These are phyloP conservation scores for Fusarium coicis DNA, from an alignment of 2,329 filamentous ascomycete genomes.

Conservation along the genomic window DNA sequence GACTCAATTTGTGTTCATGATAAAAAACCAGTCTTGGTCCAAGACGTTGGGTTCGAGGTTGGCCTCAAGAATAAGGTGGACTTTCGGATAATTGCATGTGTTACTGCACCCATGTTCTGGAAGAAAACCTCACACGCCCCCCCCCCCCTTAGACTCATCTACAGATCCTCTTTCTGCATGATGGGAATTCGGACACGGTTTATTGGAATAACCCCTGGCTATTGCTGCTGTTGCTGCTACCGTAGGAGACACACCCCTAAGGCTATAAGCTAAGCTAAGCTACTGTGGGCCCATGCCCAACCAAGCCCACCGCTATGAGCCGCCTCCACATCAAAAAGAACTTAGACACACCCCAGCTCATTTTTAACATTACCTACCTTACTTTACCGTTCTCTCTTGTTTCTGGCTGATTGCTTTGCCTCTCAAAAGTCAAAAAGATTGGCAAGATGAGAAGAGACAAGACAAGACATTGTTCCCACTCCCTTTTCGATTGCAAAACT, in stretches of 20 bases:
- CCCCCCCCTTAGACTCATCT: not conserved
- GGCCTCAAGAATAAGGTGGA: constrained; percentile 28
- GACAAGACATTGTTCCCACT: constrained; percentile 28
- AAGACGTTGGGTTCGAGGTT: constrained; percentile 6
- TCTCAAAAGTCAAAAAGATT: constrained; percentile 20
- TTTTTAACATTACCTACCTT: not conserved
- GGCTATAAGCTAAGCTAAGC: constrained; percentile 22
- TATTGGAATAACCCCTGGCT: constrained; percentile 38
- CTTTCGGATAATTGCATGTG: constrained; percentile 28
- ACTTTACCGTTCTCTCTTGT: not conserved
- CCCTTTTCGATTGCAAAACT: constrained; percentile 38
- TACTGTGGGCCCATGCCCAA: constrained; percentile 8
- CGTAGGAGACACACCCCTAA: constrained; percentile 14
- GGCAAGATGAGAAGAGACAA: not conserved
- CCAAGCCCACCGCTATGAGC: constrained; percentile 14
- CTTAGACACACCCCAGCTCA: constrained; percentile 15
- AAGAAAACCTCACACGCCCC: constrained; percentile 21
- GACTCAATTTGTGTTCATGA: constrained; percentile 17
- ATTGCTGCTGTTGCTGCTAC: not conserved
- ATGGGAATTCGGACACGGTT: constrained; percentile 22
- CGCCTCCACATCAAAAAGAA: constrained; percentile 6
- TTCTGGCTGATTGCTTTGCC: not conserved
- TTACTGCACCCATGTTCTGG: constrained; percentile 16
- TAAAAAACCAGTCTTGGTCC: not conserved
- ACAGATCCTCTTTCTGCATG: constrained; percentile 17